Conservation (phyloP, 1,139 yeast species). For the Suhomyces coccinellae region DNA sequence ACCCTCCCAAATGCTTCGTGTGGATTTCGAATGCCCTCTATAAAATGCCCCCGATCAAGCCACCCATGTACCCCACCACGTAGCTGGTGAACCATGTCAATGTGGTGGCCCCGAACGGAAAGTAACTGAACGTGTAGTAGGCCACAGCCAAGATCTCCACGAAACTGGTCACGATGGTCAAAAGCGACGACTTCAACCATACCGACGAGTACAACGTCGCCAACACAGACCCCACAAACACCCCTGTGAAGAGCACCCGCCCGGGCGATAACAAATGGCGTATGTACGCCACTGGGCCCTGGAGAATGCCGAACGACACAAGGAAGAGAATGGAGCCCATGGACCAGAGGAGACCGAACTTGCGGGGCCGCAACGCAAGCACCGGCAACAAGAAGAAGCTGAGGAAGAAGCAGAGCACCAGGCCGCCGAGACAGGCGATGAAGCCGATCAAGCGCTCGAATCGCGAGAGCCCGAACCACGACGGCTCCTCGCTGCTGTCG, state of each 20-base stretch:
- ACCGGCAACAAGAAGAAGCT: conserved; percentile 88
- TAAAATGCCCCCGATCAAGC: conserved; percentile 49
- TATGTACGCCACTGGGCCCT: conserved; percentile 83
- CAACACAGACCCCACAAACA: conserved; percentile 75
- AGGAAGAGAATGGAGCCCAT: conserved; percentile 87
- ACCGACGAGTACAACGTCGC: conserved; percentile 61
- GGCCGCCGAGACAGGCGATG: conserved; percentile 71
- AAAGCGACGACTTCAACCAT: conserved; percentile 63
- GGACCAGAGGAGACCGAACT: conserved; percentile 89
- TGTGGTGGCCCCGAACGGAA: conserved; percentile 93
- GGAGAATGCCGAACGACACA: conserved; percentile 84
- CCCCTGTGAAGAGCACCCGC: conserved; percentile 74
- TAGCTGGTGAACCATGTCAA: conserved; percentile 78
- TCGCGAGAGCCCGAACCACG: conserved; percentile 64
- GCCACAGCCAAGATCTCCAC: conserved; percentile 81
- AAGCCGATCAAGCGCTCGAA: conserved; percentile 82
- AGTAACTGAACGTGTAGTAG: conserved; percentile 87
- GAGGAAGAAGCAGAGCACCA: conserved; percentile 75
- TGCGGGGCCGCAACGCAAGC: conserved; percentile 83
- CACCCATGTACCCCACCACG: conserved; percentile 75
- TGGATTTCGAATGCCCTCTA: too few species aligned
- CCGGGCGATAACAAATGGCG: conserved; percentile 73
- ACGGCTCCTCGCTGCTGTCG: conserved; percentile 39
- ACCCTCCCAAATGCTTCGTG: too few species aligned
- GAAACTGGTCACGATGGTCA: conserved; percentile 74